Evolutionary conservation across 2,329 filamentous ascomycete genomes (phyloP), one percentile per base, ranked within the genome.

Genomic region (Penicillium sclerotiorum): DNA sequence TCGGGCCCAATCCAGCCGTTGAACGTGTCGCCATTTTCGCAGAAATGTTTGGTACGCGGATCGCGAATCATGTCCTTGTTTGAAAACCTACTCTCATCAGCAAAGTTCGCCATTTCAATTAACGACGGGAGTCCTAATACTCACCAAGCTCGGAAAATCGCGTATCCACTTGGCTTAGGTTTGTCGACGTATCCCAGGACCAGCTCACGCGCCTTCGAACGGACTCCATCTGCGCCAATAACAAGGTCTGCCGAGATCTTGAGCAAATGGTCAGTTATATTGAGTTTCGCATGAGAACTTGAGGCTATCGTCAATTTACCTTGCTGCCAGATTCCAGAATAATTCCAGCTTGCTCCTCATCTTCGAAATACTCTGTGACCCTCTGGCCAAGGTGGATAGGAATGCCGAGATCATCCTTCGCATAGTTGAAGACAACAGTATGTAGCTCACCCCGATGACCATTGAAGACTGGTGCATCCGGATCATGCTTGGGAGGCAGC

Each of bases 391-490:
- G 70, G 46, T 81, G 74, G 25, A 85, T 82, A 0, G 80, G 76
- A 39, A 85, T 82, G 0, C 73, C 72, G 8, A 84, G 66, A 43
- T 80, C 77, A 42, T 83, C 74, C 30, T 72, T 73, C 0, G 80
- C 81, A 55, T 84, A 80, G 28, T 81, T 77, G 50, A 83, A 84
- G 3, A 85, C 75, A 9, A 84, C 76, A 44, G 79, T 71, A 53
- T 85, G 82, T 47, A 85, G 70, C 65, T 85, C 82, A 13, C 82
- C 82, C 17, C 82, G 67, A 56, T 85, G 82, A 0, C 82, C 82
- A 43, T 85, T 84, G 59, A 84, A 80, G 8, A 80, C 76, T 0
- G 82, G 81, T 11, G 77, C 75, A 13, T 78, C 75, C 1, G 71
- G 70, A 25, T 76, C 65, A 27, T 67, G 67, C 1, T 70, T 61